phyloP scores from a whole-genome alignment of 371 early-diverging fungal species.

The Lichtheimia hyalospora region DNA sequence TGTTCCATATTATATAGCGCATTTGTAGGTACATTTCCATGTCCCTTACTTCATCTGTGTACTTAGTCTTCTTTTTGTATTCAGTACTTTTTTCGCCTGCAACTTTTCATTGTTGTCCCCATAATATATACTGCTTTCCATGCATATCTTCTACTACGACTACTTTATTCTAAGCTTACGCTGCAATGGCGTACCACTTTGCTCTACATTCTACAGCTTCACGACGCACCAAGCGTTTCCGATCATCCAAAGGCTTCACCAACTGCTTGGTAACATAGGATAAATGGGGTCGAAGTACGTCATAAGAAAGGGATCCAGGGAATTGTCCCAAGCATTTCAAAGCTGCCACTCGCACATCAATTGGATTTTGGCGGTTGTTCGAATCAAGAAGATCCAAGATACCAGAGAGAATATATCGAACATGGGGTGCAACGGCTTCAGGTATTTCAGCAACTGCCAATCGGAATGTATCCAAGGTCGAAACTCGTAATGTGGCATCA shows the following conservation, averaged over 20 bases:
- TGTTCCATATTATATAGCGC: too few relatives aligned
- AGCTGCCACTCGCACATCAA: slow-evolving; percentile 68
- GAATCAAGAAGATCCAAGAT: slow-evolving; percentile 42
- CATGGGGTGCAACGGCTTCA: slow-evolving; percentile 58
- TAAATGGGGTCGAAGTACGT: slow-evolving; percentile 64
- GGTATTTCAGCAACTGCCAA: slow-evolving; percentile 64
- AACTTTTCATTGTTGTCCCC: neutral
- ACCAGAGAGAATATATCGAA: slow-evolving; percentile 50
- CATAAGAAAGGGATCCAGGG: slow-evolving; percentile 60
- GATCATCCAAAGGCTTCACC: slow-evolving; percentile 75
- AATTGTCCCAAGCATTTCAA: slow-evolving; percentile 70
- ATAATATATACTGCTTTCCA: neutral
- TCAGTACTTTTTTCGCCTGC: neutral
- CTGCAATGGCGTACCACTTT: slow-evolving; percentile 65
- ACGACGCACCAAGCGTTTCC: slow-evolving; percentile 81
- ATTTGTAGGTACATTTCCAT: neutral
- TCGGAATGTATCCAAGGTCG: slow-evolving; percentile 75
- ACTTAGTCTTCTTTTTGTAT: slow-evolving; percentile 3
- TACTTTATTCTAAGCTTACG: neutral
- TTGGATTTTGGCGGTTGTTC: slow-evolving; percentile 32
- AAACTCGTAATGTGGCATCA: slow-evolving; percentile 65
- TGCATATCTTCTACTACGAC: too few relatives aligned
- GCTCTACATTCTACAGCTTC: slow-evolving; percentile 87
- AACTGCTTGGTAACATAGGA: slow-evolving; percentile 62
- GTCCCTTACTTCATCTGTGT: slow-evolving; percentile 2